These are phyloP conservation scores for Acorus calamus DNA, from an alignment of 106 monocot species.

Conservation along the genomic window DNA sequence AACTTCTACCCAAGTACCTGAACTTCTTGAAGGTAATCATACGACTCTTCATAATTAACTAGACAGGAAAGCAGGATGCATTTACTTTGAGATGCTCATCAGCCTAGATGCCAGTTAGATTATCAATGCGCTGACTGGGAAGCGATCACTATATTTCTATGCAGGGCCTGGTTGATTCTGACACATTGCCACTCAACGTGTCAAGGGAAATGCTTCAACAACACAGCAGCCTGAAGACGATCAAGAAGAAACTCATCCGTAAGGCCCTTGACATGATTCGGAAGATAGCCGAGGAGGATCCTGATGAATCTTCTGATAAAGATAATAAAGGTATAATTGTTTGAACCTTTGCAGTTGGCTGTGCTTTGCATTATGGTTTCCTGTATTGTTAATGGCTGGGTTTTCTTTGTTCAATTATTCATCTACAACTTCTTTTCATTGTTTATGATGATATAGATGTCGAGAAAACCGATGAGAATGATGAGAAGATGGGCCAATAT, in stretches of 20 bases:
- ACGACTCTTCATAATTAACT: too few species aligned
- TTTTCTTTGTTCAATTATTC: too few species aligned
- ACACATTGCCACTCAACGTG: conserved; percentile 91
- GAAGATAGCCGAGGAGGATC: conserved; percentile 86
- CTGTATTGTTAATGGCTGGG: too few species aligned
- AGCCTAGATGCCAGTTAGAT: too few species aligned
- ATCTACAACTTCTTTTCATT: neutral
- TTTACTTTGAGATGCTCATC: too few species aligned
- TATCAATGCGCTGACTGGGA: too few species aligned
- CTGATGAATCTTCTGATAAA: conserved; percentile 67
- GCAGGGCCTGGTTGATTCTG: conserved; percentile 95
- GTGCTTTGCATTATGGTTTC: neutral
- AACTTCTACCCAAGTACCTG: conserved; percentile 93
- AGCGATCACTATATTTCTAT: conserved; percentile 1
- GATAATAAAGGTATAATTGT: conserved; percentile 44
- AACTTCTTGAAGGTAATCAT: conserved; percentile 78
- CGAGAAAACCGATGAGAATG: conserved; percentile 44
- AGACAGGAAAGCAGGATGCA: too few species aligned
- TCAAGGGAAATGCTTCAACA: conserved; percentile 99
- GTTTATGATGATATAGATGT: conserved; percentile 14
- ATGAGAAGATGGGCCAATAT: conserved; percentile 89
- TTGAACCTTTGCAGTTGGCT: too few species aligned
- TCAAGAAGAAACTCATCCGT: conserved; percentile 95
- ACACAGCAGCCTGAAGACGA: conserved; percentile 89
- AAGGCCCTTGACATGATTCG: conserved; percentile 99